Base-by-base conservation (phyloP, 305 asterid genomes). In the Rubia tinctorum region DNA sequence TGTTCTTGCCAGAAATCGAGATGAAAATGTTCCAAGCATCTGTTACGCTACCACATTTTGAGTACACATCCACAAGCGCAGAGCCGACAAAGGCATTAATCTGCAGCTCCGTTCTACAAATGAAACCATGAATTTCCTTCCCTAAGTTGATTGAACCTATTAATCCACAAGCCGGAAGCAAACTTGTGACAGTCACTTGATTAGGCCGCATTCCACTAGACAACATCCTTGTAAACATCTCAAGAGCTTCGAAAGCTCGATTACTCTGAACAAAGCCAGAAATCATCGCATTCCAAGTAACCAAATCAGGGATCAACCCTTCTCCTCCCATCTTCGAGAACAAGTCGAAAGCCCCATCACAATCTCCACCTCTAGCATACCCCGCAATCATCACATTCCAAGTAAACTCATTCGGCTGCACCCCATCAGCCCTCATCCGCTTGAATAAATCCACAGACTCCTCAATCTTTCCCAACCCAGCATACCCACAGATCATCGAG, bases 281-380 rank as follows among this genome's bases (percentile, higher is more conserved):
- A 47, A 90, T 84, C 78, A 90, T 82, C 2, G 91, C 90, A 78
- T 86, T 90, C 89, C 91, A 90, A 7, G 89, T 85, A 75, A 84
- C 87, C 78, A 86, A 80, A 73, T 90, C 93, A 2, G 92, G 86
- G 64, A 75, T 68, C 74, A 83, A 72, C 14, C 89, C 86, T 73
- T 71, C 88, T 64, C 78, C 51, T 64, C 78, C 44, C 96, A 90
- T 88, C 79, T 73, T 84, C 66, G 85, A 65, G 59, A 84, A 78
- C 66, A 78, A 80, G 40, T 10, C 71, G 23, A 79, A 73, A 63
- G 89, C 92, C 61, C 73, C 72, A 70, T 84, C 86, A 76, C 84
- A 83, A 66, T 88, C 89, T 75, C 89, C 90, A 43, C 51, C 84
- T 77, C 78, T 82, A 18, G 91, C 88, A 53, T 77, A 81, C 27